Evolutionary conservation across 2,329 filamentous ascomycete genomes (phyloP), one percentile per base, ranked within the genome.

Genomic region (Dactylellina leptospora): DNA sequence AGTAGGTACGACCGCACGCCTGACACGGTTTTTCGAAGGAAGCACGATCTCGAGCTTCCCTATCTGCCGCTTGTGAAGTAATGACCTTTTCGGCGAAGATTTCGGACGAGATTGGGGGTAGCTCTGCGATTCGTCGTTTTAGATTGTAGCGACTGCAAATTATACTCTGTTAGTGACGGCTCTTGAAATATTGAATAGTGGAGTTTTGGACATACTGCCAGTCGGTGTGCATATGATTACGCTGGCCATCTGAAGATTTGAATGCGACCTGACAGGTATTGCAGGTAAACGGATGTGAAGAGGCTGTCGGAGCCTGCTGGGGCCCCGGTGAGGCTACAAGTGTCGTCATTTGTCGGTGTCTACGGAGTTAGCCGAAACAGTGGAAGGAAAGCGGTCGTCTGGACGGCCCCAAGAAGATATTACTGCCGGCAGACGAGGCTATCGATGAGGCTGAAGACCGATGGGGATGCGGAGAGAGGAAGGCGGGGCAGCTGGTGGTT

Each of bases 201-300:
- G 11, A 11, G 28, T 33, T 10, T 38, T 60, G 78, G 3, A 88
- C 91, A 82, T 85, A 95, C 90, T 99, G 93, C 95, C 95, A 99
- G 82, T 99, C 95, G 77, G 90, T 95, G 80, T 95, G 92, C 95
- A 99, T 99, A 80, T 99, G 95, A 36, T 87, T 88, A 79, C 95
- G 89, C 82, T 99, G 95, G 63, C 96, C 85, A 79, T 97, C 93
- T 80, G 91, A 92, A 79, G 91, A 92, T 75, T 93, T 89, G 82
- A 97, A 99, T 56, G 93, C 95, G 76, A 99, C 93, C 80, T 96
- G 92, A 79, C 95, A 99, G 68, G 93, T 95, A 81, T 97, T 99
- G 87, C 95, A 99, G 62, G 93, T 97, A 82, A 93, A 99, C 1
- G 95, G 93, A 79, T 97, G 92, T 23, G 88, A 75, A 23, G 38